phyloP scores from a whole-genome alignment of 352 stramenopile species.

The Phytophthora brassicae region DNA sequence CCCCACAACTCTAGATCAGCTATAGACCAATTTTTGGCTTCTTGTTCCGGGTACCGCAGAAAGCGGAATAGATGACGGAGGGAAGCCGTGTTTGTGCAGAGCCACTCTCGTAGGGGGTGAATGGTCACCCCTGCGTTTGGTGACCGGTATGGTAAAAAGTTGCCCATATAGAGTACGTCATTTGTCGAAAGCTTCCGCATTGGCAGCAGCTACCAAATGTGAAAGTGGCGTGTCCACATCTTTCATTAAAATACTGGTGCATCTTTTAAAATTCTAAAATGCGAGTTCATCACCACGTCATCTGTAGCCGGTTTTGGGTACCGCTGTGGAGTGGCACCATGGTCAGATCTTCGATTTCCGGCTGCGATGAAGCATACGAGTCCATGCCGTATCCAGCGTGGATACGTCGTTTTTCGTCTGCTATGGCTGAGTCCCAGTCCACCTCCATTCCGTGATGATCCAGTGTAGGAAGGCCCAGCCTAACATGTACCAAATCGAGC shows the following conservation, averaged over 20 bases:
- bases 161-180: neutral
- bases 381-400: no score
- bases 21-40: neutral
- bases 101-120: neutral
- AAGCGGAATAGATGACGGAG: neutral
- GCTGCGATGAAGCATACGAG: no score
- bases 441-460: neutral
- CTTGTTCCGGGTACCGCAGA: slow-evolving; percentile 1
- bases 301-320: neutral
- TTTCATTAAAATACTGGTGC: neutral
- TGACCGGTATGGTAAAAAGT: neutral
- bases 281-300: neutral
- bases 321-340: no score
- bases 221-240: neutral
- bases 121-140: neutral
- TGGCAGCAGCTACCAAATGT: neutral
- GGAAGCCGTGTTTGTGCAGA: neutral
- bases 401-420: no score
- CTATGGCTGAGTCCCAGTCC: no score
- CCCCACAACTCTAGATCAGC: neutral
- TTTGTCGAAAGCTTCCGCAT: slow-evolving; percentile 1
- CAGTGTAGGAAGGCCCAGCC: neutral
- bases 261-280: neutral
- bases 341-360: no score
- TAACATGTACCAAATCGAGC: neutral